phyloP scores from a whole-genome alignment of 306 rosid species.

The Gastrolobium bilobum region DNA sequence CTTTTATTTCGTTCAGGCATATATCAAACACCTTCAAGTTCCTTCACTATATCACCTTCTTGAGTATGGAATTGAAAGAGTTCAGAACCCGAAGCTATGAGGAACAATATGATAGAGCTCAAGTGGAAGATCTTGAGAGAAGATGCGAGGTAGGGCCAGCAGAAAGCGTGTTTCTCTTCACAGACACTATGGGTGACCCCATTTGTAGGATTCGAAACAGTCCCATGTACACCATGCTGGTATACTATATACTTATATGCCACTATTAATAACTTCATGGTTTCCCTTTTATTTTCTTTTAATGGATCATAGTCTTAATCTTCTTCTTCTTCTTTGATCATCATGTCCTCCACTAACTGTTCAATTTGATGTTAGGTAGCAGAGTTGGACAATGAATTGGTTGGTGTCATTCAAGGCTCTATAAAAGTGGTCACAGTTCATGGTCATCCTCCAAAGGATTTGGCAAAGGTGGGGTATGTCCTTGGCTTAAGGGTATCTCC shows the following conservation, averaged over 20 bases:
- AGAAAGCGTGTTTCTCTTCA: conserved; percentile 81
- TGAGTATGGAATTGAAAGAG: conserved; percentile 58
- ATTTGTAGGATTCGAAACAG: conserved; percentile 93
- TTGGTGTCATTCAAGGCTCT: conserved; percentile 92
- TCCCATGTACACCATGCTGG: conserved; percentile 94
- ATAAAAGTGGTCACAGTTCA: conserved; percentile 75
- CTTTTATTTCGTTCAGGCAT: conserved; percentile 32
- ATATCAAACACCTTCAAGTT: conserved; percentile 30
- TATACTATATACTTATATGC: conserved; percentile 38
- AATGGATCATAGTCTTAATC: not conserved
- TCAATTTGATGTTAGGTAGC: conserved; percentile 69
- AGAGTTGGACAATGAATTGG: conserved; percentile 70
- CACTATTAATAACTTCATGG: conserved; percentile 2
- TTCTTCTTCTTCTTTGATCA: conserved; percentile 33
- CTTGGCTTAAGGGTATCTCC: conserved; percentile 83
- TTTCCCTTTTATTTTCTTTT: not conserved
- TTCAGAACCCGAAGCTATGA: conserved; percentile 75
- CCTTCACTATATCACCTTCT: not conserved
- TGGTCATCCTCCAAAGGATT: conserved; percentile 60
- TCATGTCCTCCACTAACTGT: conserved; percentile 22
- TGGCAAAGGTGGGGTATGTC: conserved; percentile 82
- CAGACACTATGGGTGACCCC: conserved; percentile 96
- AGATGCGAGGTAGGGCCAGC: conserved; percentile 86
- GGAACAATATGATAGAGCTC: conserved; percentile 64
- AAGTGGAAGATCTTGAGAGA: conserved; percentile 85